Evolutionary conservation across 2,329 filamentous ascomycete species (phyloP), one percentile per base, ranked within the genome.

Genomic region (Ceratocystiopsis minuta): DNA sequence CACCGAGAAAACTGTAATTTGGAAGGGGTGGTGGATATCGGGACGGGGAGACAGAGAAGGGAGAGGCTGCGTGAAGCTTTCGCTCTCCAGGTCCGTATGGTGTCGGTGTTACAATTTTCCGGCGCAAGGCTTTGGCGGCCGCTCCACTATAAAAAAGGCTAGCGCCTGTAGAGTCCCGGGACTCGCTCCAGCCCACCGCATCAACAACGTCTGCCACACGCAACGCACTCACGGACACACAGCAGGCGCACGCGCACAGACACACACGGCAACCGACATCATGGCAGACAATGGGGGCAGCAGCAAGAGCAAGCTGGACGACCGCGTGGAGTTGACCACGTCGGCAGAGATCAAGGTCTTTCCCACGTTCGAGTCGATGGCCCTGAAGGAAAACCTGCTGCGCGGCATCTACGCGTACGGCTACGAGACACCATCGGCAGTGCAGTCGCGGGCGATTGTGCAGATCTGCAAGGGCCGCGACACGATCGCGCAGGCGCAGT

Each of bases 381-480:
- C 92, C 53, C 61, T 98, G 59, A 98, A 98, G 66, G 88, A 96
- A 61, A 94, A 92, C 56, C 77, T 98, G 33, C 76, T 98, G 50
- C 87, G 90, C 51, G 90, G 90, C 49, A 88, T 98, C 58, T 98
- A 98, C 58, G 90, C 90, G 33, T 98, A 98, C 54, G 90, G 90
- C 50, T 98, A 96, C 64, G 90, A 98, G 60, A 95, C 90, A 2
- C 90, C 90, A 13, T 98, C 90, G 0, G 90, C 90, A 14, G 88
- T 98, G 16, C 90, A 98, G 66, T 95, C 88, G 51, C 84, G 90
- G 57, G 90, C 90, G 41, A 98, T 98, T 56, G 90, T 98, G 39
- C 90, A 96, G 65, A 83, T 98, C 56, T 98, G 90, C 75, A 96
- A 96, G 65, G 90, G 90, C 50, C 85, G 90, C 63, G 90, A 98